Conservation (phyloP, 2,329 filamentous ascomycete species). For the Alternaria hordeiaustralica region DNA sequence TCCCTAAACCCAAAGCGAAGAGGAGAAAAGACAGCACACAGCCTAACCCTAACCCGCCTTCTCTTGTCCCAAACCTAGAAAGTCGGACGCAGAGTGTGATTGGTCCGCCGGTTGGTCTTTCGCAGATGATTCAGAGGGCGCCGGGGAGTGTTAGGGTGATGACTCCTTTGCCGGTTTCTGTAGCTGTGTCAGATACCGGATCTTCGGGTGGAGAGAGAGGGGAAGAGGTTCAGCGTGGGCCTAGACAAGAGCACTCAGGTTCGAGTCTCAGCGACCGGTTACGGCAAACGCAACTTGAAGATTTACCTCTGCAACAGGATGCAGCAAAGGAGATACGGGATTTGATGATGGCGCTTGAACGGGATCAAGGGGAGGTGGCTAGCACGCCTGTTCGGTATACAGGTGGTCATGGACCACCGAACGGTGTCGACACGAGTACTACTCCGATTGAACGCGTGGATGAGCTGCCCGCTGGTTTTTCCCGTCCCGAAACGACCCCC, state of each 20-base stretch:
- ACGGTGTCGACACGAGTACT: too few relatives aligned
- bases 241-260: background rate
- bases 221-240: too few relatives aligned
- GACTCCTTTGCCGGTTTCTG: background rate
- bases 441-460: too few relatives aligned
- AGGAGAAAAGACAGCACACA: background rate
- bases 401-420: too few relatives aligned
- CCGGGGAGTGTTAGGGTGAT: background rate
- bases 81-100: background rate
- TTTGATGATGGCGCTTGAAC: slow-evolving; percentile 1
- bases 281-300: background rate
- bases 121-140: background rate
- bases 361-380: background rate
- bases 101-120: background rate
- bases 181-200: too few relatives aligned
- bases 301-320: background rate
- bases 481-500: too few relatives aligned
- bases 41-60: background rate
- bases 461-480: too few relatives aligned
- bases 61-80: background rate
- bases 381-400: background rate
- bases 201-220: too few relatives aligned
- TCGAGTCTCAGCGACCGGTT: slow-evolving; percentile 7
- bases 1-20: background rate
- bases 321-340: slow-evolving; percentile 4